Percentiles rank a stretch among this genome's conserved stretches.
Conservation (phyloP, 1,284 basidiomycete genomes). For the Rhodofomes roseus region DNA sequence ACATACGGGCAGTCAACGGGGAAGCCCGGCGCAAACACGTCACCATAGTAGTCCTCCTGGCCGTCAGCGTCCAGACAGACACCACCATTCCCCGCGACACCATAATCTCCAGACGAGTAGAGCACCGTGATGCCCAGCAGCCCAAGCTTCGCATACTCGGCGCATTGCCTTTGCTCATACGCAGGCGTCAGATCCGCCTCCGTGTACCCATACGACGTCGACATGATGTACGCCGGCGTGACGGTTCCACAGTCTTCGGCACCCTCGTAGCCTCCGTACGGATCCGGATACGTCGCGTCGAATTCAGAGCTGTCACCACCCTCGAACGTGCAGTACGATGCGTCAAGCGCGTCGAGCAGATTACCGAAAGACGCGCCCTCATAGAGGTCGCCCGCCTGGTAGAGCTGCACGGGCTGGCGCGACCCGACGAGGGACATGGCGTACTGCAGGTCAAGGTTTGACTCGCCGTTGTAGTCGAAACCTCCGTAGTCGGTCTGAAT, state of each 20-base stretch:
- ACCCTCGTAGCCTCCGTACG: slow-evolving; percentile 34
- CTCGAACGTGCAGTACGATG: slow-evolving; percentile 53
- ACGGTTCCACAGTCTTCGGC: slow-evolving; percentile 34
- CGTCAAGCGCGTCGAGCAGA: slow-evolving; percentile 45
- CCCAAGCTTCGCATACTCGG: slow-evolving; percentile 48
- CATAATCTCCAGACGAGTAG: slow-evolving; percentile 47
- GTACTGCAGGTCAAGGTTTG: slow-evolving; percentile 42
- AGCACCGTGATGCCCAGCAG: slow-evolving; percentile 46
- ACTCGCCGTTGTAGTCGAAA: slow-evolving; percentile 44
- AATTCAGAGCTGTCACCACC: slow-evolving; percentile 52
- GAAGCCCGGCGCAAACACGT: slow-evolving; percentile 23
- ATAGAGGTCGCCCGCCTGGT: slow-evolving; percentile 26
- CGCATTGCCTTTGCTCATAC: slow-evolving; percentile 49
- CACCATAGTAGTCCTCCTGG: slow-evolving; percentile 6
- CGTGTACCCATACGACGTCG: slow-evolving; percentile 47
- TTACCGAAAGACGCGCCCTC: slow-evolving; percentile 40
- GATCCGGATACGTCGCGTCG: slow-evolving; percentile 24
- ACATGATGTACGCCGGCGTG: slow-evolving; percentile 45
- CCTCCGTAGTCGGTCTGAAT: slow-evolving; percentile 20
- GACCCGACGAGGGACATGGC: slow-evolving; percentile 33
- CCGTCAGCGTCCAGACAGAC: slow-evolving; percentile 28
- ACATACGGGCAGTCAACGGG: slow-evolving; percentile 50
- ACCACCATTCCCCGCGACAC: slow-evolving; percentile 50
- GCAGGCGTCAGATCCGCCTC: slow-evolving; percentile 40
- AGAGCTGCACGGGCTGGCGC: slow-evolving; percentile 35